A percentile compares a stretch with the other conserved stretches of the same genome.
phyloP scores from a whole-genome alignment of 441 rosid genomes.

The Biscutella auriculata region DNA sequence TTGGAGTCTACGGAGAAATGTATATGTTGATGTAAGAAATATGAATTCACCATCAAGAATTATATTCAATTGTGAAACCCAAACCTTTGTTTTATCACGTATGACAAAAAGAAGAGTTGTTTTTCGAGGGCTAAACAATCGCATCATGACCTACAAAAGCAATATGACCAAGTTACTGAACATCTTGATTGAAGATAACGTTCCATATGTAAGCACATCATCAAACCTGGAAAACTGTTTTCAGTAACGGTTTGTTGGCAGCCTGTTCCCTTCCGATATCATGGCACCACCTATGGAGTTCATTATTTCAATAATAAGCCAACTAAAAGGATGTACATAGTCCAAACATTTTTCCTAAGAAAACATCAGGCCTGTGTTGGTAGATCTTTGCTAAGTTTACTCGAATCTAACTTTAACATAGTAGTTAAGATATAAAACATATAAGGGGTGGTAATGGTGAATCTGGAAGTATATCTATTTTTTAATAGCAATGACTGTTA shows the following conservation, averaged over 20 bases:
- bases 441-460: not conserved
- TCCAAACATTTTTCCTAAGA: not conserved
- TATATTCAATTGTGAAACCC: constrained; percentile 2
- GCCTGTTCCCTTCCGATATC: constrained; percentile 94
- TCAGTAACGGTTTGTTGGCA: constrained; percentile 82
- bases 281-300: constrained; percentile 82
- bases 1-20: constrained; percentile 53
- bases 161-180: constrained; percentile 8
- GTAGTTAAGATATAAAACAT: not conserved
- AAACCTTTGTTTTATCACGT: constrained; percentile 89
- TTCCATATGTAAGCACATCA: not conserved
- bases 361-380: not conserved
- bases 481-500: not conserved
- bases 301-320: constrained; percentile 10
- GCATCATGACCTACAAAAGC: constrained; percentile 69
- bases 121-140: constrained; percentile 83
- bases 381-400: not conserved
- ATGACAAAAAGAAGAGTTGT: constrained; percentile 82
- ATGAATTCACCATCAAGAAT: constrained; percentile 7
- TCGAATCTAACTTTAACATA: not conserved
- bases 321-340: not conserved
- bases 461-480: not conserved
- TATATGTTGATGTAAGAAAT: constrained; percentile 1
- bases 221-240: constrained; percentile 77
- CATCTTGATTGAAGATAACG: not conserved